Conservation (phyloP, 2,329 filamentous ascomycete genomes). For the Mycosphaerella arachidis region DNA sequence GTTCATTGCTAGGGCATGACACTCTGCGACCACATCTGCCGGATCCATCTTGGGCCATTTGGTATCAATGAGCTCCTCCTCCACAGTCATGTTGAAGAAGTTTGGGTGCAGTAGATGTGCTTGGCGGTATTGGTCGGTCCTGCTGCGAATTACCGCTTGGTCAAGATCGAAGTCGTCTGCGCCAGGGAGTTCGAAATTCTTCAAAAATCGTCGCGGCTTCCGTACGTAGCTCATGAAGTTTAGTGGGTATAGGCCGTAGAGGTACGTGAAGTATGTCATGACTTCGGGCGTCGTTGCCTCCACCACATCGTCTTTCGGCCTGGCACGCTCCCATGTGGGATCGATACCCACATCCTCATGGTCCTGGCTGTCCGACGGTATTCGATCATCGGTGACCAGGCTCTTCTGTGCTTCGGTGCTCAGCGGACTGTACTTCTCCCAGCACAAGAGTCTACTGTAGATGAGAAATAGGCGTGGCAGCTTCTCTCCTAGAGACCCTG, state of each 20-base stretch:
- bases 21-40: constrained; percentile 74
- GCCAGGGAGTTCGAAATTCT: constrained; percentile 65
- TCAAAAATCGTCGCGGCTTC: constrained; percentile 73
- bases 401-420: constrained; percentile 32
- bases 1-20: constrained; percentile 62
- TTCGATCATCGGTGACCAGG: constrained; percentile 34
- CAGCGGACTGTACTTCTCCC: constrained; percentile 55
- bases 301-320: constrained; percentile 59
- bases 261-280: constrained; percentile 70
- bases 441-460: constrained; percentile 74
- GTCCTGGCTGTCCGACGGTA: constrained; percentile 36
- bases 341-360: constrained; percentile 36
- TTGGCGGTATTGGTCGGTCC: constrained; percentile 69
- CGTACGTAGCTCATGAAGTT: constrained; percentile 84
- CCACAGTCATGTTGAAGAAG: constrained; percentile 73
- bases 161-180: constrained; percentile 73
- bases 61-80: constrained; percentile 73
- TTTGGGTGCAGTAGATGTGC: constrained; percentile 77
- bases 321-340: constrained; percentile 60
- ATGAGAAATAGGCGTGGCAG: constrained; percentile 74
- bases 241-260: constrained; percentile 78
- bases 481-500: constrained; percentile 63
- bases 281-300: constrained; percentile 63
- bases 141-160: constrained; percentile 68
- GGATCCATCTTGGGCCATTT: constrained; percentile 77